phyloP scores from a whole-genome alignment of 1,139 yeast species.

The Martiniozyma asiatica region DNA sequence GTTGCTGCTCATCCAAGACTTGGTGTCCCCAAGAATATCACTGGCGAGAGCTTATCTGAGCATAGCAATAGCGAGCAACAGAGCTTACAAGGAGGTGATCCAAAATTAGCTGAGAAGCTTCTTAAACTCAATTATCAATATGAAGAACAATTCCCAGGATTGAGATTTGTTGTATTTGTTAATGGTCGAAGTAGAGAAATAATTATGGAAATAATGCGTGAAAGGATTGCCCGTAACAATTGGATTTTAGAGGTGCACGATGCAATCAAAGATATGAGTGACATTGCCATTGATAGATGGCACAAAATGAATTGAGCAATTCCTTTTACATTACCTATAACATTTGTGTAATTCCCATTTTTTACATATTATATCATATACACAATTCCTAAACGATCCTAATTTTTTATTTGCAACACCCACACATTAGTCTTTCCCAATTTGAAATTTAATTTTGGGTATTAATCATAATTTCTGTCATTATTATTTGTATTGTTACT shows the following conservation, averaged over 20 bases:
- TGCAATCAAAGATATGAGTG: constrained; percentile 82
- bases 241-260: constrained; percentile 43
- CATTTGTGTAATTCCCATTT: too few species aligned
- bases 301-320: constrained; percentile 31
- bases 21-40: constrained; percentile 39
- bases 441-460: too few species aligned
- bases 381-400: too few species aligned
- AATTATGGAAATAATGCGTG: constrained; percentile 55
- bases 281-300: constrained; percentile 73
- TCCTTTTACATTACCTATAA: too few species aligned
- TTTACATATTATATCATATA: too few species aligned
- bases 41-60: constrained; percentile 31
- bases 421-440: too few species aligned
- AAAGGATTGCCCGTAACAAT: constrained; percentile 45
- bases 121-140: constrained; percentile 45
- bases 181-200: constrained; percentile 62
- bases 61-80: constrained; percentile 68
- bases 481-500: too few species aligned
- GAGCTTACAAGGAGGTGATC: constrained; percentile 34
- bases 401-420: too few species aligned
- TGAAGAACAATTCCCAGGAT: constrained; percentile 66
- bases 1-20: constrained; percentile 87
- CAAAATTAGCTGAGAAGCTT: constrained; percentile 38
- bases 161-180: constrained; percentile 83
- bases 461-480: too few species aligned